Evolutionary conservation across 306 rosid genomes (phyloP).

Genomic region (Dalbergia cochinchinensis): DNA sequence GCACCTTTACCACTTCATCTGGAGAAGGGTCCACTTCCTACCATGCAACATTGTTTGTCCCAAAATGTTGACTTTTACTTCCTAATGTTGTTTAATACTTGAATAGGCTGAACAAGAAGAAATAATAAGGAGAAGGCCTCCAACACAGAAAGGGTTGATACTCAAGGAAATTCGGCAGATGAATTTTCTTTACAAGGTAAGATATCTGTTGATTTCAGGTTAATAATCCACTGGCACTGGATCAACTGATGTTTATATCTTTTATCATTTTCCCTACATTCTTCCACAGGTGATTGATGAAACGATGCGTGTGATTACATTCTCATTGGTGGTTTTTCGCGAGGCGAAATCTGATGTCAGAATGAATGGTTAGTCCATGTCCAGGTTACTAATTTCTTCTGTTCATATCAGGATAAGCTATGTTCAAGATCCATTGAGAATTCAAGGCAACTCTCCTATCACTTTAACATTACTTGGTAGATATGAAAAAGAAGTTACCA

Average conservation of each 20-base stretch:
- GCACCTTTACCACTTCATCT: background rate
- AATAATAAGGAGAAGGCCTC: slow-evolving; percentile 67
- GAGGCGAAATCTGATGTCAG: slow-evolving; percentile 81
- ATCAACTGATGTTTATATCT: background rate
- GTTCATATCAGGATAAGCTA: slow-evolving; percentile 14
- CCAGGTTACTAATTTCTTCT: background rate
- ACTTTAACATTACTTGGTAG: background rate
- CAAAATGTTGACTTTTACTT: slow-evolving; percentile 7
- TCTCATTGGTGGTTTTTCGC: slow-evolving; percentile 80
- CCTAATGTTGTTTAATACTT: background rate
- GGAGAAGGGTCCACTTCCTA: background rate
- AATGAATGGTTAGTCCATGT: slow-evolving; percentile 62
- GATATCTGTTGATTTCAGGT: background rate
- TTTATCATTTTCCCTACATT: slow-evolving; percentile 7
- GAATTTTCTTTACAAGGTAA: slow-evolving; percentile 83
- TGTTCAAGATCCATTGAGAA: background rate
- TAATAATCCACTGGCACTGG: background rate
- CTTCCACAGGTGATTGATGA: slow-evolving; percentile 79
- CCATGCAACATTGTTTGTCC: background rate
- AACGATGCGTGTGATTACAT: slow-evolving; percentile 80
- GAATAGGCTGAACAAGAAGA: slow-evolving; percentile 84
- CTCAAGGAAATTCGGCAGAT: slow-evolving; percentile 78
- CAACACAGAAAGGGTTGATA: slow-evolving; percentile 67
- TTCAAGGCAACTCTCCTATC: background rate
- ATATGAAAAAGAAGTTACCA: slow-evolving; percentile 14